Base-by-base conservation (phyloP, 2,329 filamentous ascomycete species). In the Cercospora nicotianae region DNA sequence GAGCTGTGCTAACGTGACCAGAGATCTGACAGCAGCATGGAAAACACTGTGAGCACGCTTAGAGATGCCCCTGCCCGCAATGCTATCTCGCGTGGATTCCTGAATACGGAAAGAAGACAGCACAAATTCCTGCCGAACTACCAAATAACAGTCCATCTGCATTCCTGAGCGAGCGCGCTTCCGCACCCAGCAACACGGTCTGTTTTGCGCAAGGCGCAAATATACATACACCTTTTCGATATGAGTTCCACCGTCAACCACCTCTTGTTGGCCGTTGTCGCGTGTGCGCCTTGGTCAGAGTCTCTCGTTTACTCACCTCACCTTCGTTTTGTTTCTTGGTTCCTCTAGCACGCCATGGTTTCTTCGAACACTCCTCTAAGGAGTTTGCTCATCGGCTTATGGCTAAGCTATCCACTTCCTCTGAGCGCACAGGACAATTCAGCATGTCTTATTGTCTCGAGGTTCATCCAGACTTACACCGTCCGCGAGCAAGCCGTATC, bases 401-500 rank as follows among this genome's bases (percentile, higher is more conserved):
- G 67, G 28, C 57, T 71, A 16, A 28, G 20, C 8, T 68, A 57
- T 58, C 55, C 68, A 8, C 48, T 64, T n/a, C 16, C 62, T n/a
- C 28, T 58, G 28, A 18, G 28, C 23, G 31, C 28, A n/a, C 58
- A 53, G 26, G 39, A 45, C 20, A 65, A 71, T 8, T 53, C 63
- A 45, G 66, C 66, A 63, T 71, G 70, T 58, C 45, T 65, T 7
- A 57, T 67, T 53, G 61, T 67, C 7, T 23, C 64, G 18, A 57
- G 60, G 61, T 66, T 59, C 62, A 26, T 61, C 23, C 59, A 60
- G 20, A 68, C 63, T 23, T 55, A 64, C 59, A 68, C 71, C 20
- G 68, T 77, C 0, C 74, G 75, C 55, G 70, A 77, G 64, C 74
- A 77, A 60, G 67, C 70, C 1, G 71, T 77, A 3, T 74, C 69